These are phyloP conservation scores for Sanghuangporus sanghuang DNA, from an alignment of 1,284 basidiomycete species.

Conservation along the genomic window DNA sequence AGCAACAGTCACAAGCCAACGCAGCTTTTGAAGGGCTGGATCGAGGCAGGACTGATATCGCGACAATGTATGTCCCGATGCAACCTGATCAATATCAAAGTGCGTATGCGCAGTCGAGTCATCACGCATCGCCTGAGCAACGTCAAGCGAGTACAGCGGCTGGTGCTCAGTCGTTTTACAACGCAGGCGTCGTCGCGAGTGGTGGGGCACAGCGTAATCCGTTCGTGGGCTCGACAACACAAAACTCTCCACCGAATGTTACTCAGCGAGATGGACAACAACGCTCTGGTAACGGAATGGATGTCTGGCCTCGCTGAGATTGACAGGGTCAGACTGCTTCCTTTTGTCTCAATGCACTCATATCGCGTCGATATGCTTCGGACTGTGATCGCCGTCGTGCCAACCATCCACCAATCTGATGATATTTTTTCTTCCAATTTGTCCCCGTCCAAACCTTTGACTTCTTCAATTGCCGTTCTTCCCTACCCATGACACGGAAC, in stretches of 20 bases:
- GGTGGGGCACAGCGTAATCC: conserved; percentile 57
- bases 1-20: conserved; percentile 25
- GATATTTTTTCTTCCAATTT: background rate
- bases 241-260: conserved; percentile 32
- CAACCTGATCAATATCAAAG: conserved; percentile 69
- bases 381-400: background rate
- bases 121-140: conserved; percentile 31
- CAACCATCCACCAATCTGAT: background rate
- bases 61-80: conserved; percentile 67
- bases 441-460: background rate
- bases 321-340: background rate
- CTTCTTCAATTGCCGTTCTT: background rate
- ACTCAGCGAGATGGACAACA: conserved; percentile 48
- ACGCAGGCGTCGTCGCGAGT: conserved; percentile 49
- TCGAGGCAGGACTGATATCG: conserved; percentile 53
- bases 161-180: conserved; percentile 63
- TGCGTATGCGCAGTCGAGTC: conserved; percentile 39
- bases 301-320: conserved; percentile 63
- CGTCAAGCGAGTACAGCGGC: conserved; percentile 36
- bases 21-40: conserved; percentile 56
- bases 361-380: background rate
- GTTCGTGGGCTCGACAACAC: conserved; percentile 29
- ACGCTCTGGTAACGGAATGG: conserved; percentile 59
- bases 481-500: too few species aligned
- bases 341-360: too few species aligned